Evolutionary conservation across 352 stramenopile species (phyloP).

Genomic region (Globisporangium paddicum): DNA sequence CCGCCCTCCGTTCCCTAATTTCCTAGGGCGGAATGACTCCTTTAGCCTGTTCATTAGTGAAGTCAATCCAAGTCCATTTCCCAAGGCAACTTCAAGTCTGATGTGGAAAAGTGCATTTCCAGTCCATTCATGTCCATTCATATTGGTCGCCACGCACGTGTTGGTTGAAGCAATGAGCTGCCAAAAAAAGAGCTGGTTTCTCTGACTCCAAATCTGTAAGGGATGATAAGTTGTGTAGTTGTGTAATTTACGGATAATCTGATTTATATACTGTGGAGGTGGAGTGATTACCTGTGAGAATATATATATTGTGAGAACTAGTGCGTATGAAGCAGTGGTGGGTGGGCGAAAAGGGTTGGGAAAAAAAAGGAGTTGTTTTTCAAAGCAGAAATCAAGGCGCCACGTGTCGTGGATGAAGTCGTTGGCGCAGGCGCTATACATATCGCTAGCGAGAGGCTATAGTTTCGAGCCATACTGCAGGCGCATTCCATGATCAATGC

Average conservation of each 20-base stretch:
- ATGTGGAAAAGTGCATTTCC: too few relatives aligned
- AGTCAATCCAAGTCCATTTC: conserved; percentile 2
- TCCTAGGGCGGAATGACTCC: too few relatives aligned
- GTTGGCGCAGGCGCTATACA: not conserved
- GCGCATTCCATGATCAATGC: not conserved
- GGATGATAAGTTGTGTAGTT: not conserved
- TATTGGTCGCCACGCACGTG: conserved; percentile 9
- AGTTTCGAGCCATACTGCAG: not conserved
- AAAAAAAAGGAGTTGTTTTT: not conserved
- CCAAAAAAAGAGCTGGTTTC: conserved; percentile 1
- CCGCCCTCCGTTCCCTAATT: too few relatives aligned
- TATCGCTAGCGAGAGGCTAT: not conserved
- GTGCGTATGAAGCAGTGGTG: not conserved
- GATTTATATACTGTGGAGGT: not conserved
- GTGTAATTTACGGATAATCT: not conserved
- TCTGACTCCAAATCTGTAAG: not conserved
- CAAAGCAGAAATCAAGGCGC: conserved; percentile 11
- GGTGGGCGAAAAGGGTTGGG: conserved; percentile 8
- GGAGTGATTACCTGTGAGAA: not conserved
- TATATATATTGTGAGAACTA: not conserved
- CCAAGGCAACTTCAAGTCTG: too few relatives aligned
- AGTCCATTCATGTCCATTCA: not conserved
- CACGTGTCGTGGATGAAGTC: conserved; percentile 1
- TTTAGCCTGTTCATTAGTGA: too few relatives aligned
- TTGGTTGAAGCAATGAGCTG: conserved; percentile 20